Conservation (phyloP, 1,284 basidiomycete genomes). For the Agroathelia rolfsii region DNA sequence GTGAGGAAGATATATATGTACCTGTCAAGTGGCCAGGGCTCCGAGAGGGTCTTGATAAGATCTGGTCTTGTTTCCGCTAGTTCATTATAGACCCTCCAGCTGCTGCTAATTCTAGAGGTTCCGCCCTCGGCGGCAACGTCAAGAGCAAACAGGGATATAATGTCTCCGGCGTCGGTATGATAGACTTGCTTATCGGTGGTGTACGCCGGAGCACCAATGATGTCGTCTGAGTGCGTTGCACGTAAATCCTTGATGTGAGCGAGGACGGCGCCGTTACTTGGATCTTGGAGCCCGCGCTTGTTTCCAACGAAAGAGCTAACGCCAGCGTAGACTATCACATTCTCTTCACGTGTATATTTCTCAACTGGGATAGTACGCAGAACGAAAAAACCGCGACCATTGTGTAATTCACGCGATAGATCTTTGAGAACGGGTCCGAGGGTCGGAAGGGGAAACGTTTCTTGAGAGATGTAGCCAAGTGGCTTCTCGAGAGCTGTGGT, state of each 20-base stretch:
- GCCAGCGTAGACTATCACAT: too few relatives aligned
- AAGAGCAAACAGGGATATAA: conserved; percentile 9
- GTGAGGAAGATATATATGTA: conserved; percentile 4
- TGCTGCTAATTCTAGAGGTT: conserved; percentile 20
- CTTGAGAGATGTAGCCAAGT: too few relatives aligned
- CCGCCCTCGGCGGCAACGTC: conserved; percentile 9
- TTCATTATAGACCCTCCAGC: conserved; percentile 34
- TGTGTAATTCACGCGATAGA: too few relatives aligned
- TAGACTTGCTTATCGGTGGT: too few relatives aligned
- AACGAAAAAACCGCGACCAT: too few relatives aligned
- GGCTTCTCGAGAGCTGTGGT: too few relatives aligned
- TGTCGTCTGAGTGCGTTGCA: neutral
- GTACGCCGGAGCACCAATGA: conserved; percentile 3
- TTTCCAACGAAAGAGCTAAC: too few relatives aligned
- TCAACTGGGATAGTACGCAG: too few relatives aligned
- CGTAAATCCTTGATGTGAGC: conserved; percentile 9
- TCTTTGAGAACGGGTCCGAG: too few relatives aligned
- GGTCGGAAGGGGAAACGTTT: too few relatives aligned
- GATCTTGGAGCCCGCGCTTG: too few relatives aligned
- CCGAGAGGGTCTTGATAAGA: conserved; percentile 8
- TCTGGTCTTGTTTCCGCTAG: conserved; percentile 34
- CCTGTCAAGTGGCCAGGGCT: conserved; percentile 8
- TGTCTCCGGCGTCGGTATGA: conserved; percentile 9
- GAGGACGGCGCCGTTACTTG: conserved; percentile 8
- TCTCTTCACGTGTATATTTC: too few relatives aligned